A percentile compares a stretch with the other conserved stretches of the same genome.
Conservation (phyloP, 805 yeast genomes). For the Hemisphaericaspora nanyangensis region DNA sequence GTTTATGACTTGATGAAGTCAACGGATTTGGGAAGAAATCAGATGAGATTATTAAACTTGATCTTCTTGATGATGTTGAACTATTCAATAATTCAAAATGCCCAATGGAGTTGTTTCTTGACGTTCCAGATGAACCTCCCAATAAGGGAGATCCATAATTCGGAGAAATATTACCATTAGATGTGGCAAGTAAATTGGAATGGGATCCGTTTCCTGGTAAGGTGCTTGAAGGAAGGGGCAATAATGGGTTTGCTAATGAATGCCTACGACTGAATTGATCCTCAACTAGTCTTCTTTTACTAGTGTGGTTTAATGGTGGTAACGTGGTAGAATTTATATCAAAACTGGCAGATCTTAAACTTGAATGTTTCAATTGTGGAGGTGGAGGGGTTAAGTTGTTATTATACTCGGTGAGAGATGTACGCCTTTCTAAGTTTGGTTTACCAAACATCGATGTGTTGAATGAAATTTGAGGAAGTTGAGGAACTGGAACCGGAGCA, state of each 20-base stretch:
- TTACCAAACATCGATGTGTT: conserved; percentile 37
- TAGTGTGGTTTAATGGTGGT: conserved; percentile 18
- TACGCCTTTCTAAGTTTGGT: not conserved
- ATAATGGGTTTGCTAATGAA: conserved; percentile 21
- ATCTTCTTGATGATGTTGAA: conserved; percentile 22
- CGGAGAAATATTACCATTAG: conserved; percentile 19
- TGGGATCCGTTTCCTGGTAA: conserved; percentile 12
- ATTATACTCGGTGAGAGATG: conserved; percentile 2
- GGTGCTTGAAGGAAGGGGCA: conserved; percentile 8
- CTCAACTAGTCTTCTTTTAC: conserved; percentile 26
- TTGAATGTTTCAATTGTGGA: conserved; percentile 7
- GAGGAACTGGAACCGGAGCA: not conserved
- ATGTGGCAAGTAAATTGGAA: conserved; percentile 17
- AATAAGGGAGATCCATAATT: conserved; percentile 26
- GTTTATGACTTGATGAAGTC: conserved; percentile 18
- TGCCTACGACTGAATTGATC: conserved; percentile 22
- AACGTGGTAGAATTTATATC: conserved; percentile 16
- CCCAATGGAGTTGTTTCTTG: conserved; percentile 40
- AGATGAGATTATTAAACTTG: conserved; percentile 42
- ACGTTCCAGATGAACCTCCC: conserved; percentile 21
- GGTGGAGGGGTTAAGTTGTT: conserved; percentile 4
- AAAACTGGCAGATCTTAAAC: conserved; percentile 23
- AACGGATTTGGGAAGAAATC: conserved; percentile 42
- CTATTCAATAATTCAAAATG: conserved; percentile 22
- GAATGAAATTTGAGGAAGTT: conserved; percentile 32